These are phyloP conservation scores for Boletus rubropictus DNA, from an alignment of 768 basidiomycete species.

Conservation along the genomic window DNA sequence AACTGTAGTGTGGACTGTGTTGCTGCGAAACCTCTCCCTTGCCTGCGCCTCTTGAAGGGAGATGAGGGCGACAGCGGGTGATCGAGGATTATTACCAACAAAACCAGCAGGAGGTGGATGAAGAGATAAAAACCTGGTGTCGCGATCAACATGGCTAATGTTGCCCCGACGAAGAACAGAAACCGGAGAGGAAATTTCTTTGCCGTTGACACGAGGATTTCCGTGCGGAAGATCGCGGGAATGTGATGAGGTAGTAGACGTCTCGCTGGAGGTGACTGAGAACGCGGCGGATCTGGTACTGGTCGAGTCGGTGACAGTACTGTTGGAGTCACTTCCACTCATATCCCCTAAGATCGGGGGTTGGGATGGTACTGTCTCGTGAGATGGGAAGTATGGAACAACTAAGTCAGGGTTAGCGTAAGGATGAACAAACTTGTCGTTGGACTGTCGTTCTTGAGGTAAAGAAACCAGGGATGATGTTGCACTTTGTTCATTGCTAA, in stretches of 20 bases:
- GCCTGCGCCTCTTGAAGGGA: constrained; percentile 76
- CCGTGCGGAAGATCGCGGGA: constrained; percentile 16
- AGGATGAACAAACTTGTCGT: constrained; percentile 50
- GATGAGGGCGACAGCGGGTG: constrained; percentile 60
- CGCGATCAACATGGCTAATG: constrained; percentile 27
- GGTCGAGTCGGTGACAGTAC: constrained; percentile 44
- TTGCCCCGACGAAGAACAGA: constrained; percentile 31
- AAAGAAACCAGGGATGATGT: constrained; percentile 23
- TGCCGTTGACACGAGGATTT: constrained; percentile 35
- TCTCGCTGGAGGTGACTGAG: constrained; percentile 33
- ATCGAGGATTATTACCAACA: constrained; percentile 36
- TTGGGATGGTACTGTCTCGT: constrained; percentile 24
- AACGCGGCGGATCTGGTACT: constrained; percentile 35
- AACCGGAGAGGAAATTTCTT: constrained; percentile 54
- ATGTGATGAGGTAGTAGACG: constrained; percentile 24
- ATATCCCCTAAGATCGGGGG: constrained; percentile 31
- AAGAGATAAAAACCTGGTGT: constrained; percentile 27
- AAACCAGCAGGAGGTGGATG: constrained; percentile 31
- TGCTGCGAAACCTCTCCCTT: constrained; percentile 51
- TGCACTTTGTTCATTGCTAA: constrained; percentile 7
- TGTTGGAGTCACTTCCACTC: constrained; percentile 44
- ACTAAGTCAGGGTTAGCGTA: constrained; percentile 77
- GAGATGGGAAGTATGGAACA: constrained; percentile 31
- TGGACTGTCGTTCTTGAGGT: constrained; percentile 33
- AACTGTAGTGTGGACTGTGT: constrained; percentile 33